Percentiles rank a stretch among this genome's conserved stretches.
phyloP scores from a whole-genome alignment of 2,329 filamentous ascomycete species.

The Phoma herbarum region DNA sequence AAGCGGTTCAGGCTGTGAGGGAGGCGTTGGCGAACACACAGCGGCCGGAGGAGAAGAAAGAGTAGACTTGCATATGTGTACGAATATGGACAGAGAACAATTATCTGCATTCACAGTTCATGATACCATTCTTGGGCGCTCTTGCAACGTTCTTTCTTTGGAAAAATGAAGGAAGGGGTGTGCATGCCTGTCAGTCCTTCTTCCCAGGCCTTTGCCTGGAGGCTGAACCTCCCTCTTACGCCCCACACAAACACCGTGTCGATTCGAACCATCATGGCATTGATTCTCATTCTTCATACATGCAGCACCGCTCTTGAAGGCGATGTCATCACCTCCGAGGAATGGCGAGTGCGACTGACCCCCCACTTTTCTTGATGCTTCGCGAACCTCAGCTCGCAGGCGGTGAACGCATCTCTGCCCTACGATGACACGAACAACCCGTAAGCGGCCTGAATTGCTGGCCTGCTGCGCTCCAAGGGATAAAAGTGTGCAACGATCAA shows the following conservation, averaged over 20 bases:
- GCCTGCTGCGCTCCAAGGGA: not conserved
- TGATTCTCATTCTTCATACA: not conserved
- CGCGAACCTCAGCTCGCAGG: not conserved
- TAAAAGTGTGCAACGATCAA: not conserved
- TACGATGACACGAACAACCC: not conserved
- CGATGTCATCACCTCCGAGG: not conserved
- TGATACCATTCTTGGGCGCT: no score
- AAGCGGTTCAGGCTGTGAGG: slow-evolving; percentile 57
- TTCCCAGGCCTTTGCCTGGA: not conserved
- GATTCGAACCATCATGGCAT: not conserved
- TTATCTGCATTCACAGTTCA: not conserved
- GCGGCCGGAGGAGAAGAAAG: slow-evolving; percentile 22
- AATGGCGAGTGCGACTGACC: not conserved
- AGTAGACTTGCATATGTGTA: slow-evolving; percentile 4
- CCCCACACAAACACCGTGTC: not conserved
- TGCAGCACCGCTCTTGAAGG: not conserved
- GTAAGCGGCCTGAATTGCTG: not conserved
- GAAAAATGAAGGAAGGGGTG: not conserved
- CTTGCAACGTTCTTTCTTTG: not conserved
- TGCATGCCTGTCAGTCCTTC: not conserved
- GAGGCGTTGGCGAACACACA: slow-evolving; percentile 54
- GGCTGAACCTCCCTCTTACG: not conserved
- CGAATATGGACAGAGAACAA: not conserved
- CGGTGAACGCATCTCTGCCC: not conserved
- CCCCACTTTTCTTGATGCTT: not conserved